Base-by-base conservation (phyloP, 768 basidiomycete species). In the Auricularia cornea region DNA sequence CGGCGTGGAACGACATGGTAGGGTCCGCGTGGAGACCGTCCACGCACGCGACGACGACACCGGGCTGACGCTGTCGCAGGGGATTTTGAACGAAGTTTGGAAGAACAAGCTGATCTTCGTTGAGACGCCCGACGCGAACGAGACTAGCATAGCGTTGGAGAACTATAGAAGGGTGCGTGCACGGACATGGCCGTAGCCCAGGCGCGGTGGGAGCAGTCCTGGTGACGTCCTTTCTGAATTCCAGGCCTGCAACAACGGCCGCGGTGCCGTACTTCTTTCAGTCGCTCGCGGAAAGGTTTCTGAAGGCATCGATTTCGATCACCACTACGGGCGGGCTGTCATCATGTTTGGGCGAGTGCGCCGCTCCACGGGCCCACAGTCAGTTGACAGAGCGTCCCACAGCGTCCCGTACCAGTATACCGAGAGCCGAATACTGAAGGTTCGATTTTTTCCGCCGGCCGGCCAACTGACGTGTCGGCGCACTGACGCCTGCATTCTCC, bases 1-100 rank as follows among this genome's bases (percentile, higher is more conserved):
- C 94, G 2, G 97, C 97, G n/a, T 99, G 97, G 97, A 98, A 98
- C 71, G 97, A 99, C 74, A 99, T 99, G 97, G 97, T 95, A 72
- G 60, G 88, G 77, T 56, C 38, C 26, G 48, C 23, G 31, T 59
- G 54, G 60, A 35, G 38, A 62, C 30, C 40, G n/a, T 40, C 33
- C 41, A 60, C 2, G 4, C 28, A 12, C n/a, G 59, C 31, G n/a
- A n/a, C n/a, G n/a, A n/a, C n/a, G n/a, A n/a, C n/a, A n/a, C n/a
- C n/a, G 59, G 35, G 8, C 61, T 70, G 59, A 60, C 3, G 54
- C 30, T 60, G 31, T 33, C 64, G 31, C 70, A 99, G 97, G 96
- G 96, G 44, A 98, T 99, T 68, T 79, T 99, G 66, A 98, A 95
- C 71, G 95, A 99, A 80, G 97, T 98, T 20, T 98, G 97, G 94